Conservation (phyloP, 306 rosid genomes). For the Cyclanthera cordifolia region DNA sequence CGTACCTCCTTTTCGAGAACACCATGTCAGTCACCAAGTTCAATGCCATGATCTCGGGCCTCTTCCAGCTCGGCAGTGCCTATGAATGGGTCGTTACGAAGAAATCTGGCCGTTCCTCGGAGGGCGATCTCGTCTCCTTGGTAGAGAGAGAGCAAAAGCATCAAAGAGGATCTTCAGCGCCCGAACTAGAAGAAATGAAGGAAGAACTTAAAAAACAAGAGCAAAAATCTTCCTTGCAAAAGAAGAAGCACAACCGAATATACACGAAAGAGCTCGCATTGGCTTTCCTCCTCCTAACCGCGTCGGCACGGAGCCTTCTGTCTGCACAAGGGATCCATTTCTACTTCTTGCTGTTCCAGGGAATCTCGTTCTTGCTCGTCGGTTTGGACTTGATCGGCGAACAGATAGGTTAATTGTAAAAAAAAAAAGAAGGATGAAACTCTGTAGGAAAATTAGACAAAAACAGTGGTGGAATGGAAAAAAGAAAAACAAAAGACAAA, state of each 20-base stretch:
- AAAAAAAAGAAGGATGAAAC: too few relatives aligned
- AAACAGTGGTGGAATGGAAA: neutral
- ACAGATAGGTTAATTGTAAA: constrained; percentile 61
- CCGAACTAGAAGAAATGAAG: too few relatives aligned
- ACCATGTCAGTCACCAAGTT: constrained; percentile 91
- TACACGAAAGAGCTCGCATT: constrained; percentile 69
- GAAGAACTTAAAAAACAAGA: too few relatives aligned
- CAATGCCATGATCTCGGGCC: constrained; percentile 87
- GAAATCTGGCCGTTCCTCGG: constrained; percentile 84
- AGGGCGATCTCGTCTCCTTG: constrained; percentile 78
- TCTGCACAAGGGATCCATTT: constrained; percentile 93
- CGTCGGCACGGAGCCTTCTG: constrained; percentile 72
- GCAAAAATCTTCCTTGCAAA: too few relatives aligned
- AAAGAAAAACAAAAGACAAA: too few relatives aligned
- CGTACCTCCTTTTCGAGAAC: constrained; percentile 88
- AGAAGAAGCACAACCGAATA: constrained; percentile 54
- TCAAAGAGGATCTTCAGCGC: too few relatives aligned
- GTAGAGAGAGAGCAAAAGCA: too few relatives aligned
- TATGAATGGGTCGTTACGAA: constrained; percentile 92
- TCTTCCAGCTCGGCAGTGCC: constrained; percentile 82
- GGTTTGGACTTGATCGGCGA: constrained; percentile 89
- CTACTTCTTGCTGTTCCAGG: constrained; percentile 86
- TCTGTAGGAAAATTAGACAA: constrained; percentile 6
- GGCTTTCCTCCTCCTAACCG: constrained; percentile 75
- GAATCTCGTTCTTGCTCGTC: constrained; percentile 70